Evolutionary conservation across 805 yeast genomes (phyloP).

Genomic region (Candida sakaeoensis): DNA sequence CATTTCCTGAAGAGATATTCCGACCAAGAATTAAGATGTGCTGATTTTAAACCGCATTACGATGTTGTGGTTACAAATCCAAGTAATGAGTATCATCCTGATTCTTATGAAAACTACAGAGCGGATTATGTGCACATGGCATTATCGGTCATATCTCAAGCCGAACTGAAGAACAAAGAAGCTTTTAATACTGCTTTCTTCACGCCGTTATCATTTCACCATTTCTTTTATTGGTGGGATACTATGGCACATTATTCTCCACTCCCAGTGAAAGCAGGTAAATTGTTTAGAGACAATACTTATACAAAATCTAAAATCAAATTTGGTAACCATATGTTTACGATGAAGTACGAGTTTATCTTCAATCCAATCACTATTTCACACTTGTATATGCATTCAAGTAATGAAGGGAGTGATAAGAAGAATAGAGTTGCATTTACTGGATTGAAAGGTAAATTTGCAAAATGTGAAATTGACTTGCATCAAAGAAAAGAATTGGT

Average conservation of each 20-base stretch:
- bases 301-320: slow-evolving; percentile 26
- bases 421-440: slow-evolving; percentile 28
- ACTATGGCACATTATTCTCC: slow-evolving; percentile 28
- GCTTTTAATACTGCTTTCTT: slow-evolving; percentile 34
- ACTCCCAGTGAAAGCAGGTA: slow-evolving; percentile 35
- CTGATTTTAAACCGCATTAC: slow-evolving; percentile 57
- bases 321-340: slow-evolving; percentile 37
- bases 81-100: slow-evolving; percentile 52
- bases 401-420: slow-evolving; percentile 17
- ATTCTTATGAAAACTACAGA: slow-evolving; percentile 77
- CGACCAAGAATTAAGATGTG: slow-evolving; percentile 40
- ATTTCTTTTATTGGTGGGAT: slow-evolving; percentile 44
- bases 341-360: slow-evolving; percentile 38
- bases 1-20: slow-evolving; percentile 28
- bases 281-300: slow-evolving; percentile 21
- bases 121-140: slow-evolving; percentile 72
- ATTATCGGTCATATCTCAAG: slow-evolving; percentile 25
- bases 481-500: slow-evolving; percentile 38
- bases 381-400: slow-evolving; percentile 31
- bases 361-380: slow-evolving; percentile 39
- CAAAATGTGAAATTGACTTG: slow-evolving; percentile 32
- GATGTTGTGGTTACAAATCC: slow-evolving; percentile 62
- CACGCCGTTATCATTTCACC: slow-evolving; percentile 35
- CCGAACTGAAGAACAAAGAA: slow-evolving; percentile 24
- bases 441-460: slow-evolving; percentile 35